These are phyloP conservation scores for Boletellus deceptivus DNA, from an alignment of 1,284 basidiomycete genomes.

Conservation along the genomic window DNA sequence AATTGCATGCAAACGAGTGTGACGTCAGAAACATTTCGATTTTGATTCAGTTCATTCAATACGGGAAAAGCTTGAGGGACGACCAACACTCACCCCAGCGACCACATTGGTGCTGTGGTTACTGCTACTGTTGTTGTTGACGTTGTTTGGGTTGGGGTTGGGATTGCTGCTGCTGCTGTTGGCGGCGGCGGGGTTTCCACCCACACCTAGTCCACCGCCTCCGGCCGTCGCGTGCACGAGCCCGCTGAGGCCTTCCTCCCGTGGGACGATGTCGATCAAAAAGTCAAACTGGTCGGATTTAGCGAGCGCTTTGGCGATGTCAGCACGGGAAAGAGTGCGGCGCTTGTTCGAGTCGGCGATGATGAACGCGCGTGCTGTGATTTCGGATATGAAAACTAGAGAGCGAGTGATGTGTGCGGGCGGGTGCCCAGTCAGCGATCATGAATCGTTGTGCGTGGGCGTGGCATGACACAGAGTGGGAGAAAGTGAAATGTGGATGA, in stretches of 20 bases:
- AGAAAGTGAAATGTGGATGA: not conserved
- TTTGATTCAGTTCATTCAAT: too few relatives aligned
- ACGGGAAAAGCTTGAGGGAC: not conserved
- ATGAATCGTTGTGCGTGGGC: too few relatives aligned
- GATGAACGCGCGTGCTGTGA: slow-evolving; percentile 91
- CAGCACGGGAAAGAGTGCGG: slow-evolving; percentile 84
- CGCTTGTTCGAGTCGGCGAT: slow-evolving; percentile 92
- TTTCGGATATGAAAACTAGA: slow-evolving; percentile 90
- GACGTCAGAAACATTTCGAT: not conserved
- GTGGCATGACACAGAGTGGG: too few relatives aligned
- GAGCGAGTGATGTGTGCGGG: too few relatives aligned
- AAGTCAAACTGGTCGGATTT: slow-evolving; percentile 94
- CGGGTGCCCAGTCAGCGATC: too few relatives aligned
- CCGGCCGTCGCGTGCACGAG: slow-evolving; percentile 14
- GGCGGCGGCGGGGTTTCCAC: too few relatives aligned
- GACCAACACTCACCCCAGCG: slow-evolving; percentile 21
- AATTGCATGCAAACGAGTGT: not conserved
- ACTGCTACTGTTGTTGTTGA: too few relatives aligned
- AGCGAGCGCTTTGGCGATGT: slow-evolving; percentile 86
- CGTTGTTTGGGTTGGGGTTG: too few relatives aligned
- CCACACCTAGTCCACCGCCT: too few relatives aligned
- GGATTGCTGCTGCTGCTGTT: too few relatives aligned
- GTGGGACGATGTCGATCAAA: slow-evolving; percentile 87
- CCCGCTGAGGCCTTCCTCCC: slow-evolving; percentile 57
- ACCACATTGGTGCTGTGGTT: slow-evolving; percentile 10